These are phyloP conservation scores for Rosa chinensis DNA, from an alignment of 306 rosid species.

Conservation along the genomic window DNA sequence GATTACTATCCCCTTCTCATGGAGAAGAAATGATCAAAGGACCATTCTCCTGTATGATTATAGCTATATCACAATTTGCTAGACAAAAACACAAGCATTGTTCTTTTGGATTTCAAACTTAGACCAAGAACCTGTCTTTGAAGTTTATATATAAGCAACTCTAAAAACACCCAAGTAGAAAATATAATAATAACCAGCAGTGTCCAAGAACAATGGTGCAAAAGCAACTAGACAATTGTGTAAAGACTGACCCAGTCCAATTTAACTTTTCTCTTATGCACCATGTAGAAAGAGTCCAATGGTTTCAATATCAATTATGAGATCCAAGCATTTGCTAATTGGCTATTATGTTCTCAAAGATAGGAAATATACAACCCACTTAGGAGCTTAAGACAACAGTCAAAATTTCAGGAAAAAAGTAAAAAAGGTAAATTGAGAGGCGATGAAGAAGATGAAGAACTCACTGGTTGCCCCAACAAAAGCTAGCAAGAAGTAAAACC, in stretches of 20 bases:
- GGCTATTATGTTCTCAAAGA: background rate
- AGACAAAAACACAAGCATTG: background rate
- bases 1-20: background rate
- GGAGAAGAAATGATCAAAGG: background rate
- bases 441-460: constrained; percentile 29
- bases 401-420: background rate
- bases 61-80: background rate
- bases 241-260: background rate
- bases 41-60: background rate
- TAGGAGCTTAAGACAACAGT: background rate
- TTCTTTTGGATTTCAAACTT: background rate
- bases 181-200: background rate
- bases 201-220: constrained; percentile 11
- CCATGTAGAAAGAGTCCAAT: background rate
- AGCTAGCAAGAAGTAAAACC: constrained; percentile 86
- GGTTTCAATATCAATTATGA: background rate
- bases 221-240: constrained; percentile 1
- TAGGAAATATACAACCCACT: background rate
- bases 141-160: background rate
- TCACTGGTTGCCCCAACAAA: constrained; percentile 93
- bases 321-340: background rate
- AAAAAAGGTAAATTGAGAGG: background rate
- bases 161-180: too few relatives aligned
- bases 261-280: background rate
- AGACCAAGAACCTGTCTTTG: background rate